phyloP scores from a whole-genome alignment of 148 eudicot genomes.

The Rhododendron vialii region DNA sequence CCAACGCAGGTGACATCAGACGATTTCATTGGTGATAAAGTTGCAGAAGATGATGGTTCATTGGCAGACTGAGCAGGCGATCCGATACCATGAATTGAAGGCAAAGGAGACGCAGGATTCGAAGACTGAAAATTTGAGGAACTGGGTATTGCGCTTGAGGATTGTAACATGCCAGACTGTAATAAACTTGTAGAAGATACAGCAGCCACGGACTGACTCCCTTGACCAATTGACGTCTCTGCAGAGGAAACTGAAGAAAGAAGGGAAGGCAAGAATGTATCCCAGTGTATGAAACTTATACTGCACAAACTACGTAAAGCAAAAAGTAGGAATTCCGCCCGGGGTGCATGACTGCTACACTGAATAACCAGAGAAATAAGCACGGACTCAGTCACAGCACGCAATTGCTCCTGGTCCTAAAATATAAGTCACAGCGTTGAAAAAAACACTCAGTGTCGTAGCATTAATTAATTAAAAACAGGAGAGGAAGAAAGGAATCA shows the following conservation, averaged over 20 bases:
- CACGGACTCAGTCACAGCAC: slow-evolving; percentile 73
- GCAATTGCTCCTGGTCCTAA: slow-evolving; percentile 90
- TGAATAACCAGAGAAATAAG: slow-evolving; percentile 78
- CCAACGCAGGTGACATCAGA: slow-evolving; percentile 42
- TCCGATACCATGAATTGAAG: slow-evolving; percentile 69
- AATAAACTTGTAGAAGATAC: slow-evolving; percentile 47
- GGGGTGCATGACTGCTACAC: slow-evolving; percentile 81
- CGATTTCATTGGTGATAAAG: slow-evolving; percentile 60
- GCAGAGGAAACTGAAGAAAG: slow-evolving; percentile 80
- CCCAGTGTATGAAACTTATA: slow-evolving; percentile 76
- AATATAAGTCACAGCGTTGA: slow-evolving; percentile 11
- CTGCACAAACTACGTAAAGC: slow-evolving; percentile 72
- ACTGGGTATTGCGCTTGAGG: slow-evolving; percentile 41
- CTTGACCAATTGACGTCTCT: slow-evolving; percentile 60
- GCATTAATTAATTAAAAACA: not conserved
- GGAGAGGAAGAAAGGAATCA: not conserved
- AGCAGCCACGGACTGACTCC: slow-evolving; percentile 48
- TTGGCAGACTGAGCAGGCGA: slow-evolving; percentile 83
- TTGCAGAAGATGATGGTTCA: slow-evolving; percentile 52
- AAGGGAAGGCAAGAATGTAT: slow-evolving; percentile 79
- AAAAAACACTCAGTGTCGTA: not conserved
- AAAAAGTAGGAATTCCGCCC: slow-evolving; percentile 92
- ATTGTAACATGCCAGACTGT: slow-evolving; percentile 55
- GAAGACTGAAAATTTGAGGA: slow-evolving; percentile 72
- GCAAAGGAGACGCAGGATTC: slow-evolving; percentile 81